Conservation (phyloP, 2,329 filamentous ascomycete genomes). For the Alternaria postmessia region DNA sequence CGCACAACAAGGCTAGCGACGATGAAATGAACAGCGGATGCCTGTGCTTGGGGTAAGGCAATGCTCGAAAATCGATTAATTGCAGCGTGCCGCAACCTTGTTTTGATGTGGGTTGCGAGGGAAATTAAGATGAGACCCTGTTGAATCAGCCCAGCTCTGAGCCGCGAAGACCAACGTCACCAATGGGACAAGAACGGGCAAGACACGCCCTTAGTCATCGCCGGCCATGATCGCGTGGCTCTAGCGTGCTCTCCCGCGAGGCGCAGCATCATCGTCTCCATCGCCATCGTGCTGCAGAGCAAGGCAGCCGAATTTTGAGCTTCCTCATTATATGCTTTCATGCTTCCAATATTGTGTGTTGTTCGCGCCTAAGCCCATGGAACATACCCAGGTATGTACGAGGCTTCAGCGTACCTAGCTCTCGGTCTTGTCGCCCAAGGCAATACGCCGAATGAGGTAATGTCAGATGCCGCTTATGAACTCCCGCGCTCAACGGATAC, state of each 20-base stretch:
- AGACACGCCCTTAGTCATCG: constrained; percentile 6
- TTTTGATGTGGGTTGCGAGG: constrained; percentile 22
- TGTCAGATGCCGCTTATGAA: not conserved
- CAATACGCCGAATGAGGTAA: not conserved
- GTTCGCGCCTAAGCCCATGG: not conserved
- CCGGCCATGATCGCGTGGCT: not conserved
- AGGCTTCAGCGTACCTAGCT: not conserved
- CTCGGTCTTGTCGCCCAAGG: not conserved
- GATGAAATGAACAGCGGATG: constrained; percentile 7
- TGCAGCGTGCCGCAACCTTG: constrained; percentile 15
- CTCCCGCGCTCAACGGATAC: not conserved
- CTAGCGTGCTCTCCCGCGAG: constrained; percentile 2
- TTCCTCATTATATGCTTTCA: not conserved
- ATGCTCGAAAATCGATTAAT: constrained; percentile 9
- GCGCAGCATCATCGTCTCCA: constrained; percentile 2
- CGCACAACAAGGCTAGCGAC: constrained; percentile 12
- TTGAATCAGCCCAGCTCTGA: constrained; percentile 21
- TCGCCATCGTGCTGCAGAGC: not conserved
- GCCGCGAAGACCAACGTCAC: constrained; percentile 20
- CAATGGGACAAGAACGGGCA: constrained; percentile 3
- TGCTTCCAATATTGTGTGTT: not conserved
- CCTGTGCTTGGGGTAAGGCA: not conserved
- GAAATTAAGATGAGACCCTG: constrained; percentile 23
- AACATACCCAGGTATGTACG: not conserved
- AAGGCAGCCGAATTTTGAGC: not conserved